Base-by-base conservation (phyloP, 805 yeast species). In the Blastobotrys mokoenaii region DNA sequence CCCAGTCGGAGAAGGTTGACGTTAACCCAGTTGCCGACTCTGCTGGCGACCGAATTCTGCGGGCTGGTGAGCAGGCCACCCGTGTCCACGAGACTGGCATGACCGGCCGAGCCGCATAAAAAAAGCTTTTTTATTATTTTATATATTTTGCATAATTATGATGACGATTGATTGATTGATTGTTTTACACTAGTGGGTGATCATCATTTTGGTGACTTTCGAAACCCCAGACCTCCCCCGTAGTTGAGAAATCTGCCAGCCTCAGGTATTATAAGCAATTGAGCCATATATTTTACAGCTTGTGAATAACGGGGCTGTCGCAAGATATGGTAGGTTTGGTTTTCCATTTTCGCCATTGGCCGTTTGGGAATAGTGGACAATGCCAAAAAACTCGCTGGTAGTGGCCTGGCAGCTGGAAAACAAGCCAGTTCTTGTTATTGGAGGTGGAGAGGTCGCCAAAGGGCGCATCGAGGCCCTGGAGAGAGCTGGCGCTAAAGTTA, bases 401-500 rank as follows among this genome's bases (percentile, higher is more conserved):
- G 38, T 50, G 10, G 53, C 54, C 10, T 52, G 49, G 47, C 53
- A 51, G 47, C 30, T 53, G 16, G 43, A 50, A 64, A 73, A 71
- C 51, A 72, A 72, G 40, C 84, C 75, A 52, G 84, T 83, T 12
- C 67, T 84, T 8, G 83, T 84, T 1, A 75, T 84, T 35, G 95
- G 95, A 0, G 87, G 82, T 5, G 71, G 71, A 7, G 65, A 61
- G 40, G 95, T 85, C 7, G 95, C 88, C 0, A 67, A 79, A 9
- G 74, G 86, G 14, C 64, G 95, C 43, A 77, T 84, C 2, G 68
- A 72, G 44, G 85, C 82, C 56, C 67, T 85, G 16, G 60, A 84
- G 2, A 73, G 74, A 14, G 89, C 94, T 0, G 74, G 80, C 51
- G 90, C 93, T 8, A 70, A 68, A 43, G 72, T 85, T 35, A 80